Conservation (phyloP, 2,329 filamentous ascomycete species). For the Xylariomycetidae sp. region DNA sequence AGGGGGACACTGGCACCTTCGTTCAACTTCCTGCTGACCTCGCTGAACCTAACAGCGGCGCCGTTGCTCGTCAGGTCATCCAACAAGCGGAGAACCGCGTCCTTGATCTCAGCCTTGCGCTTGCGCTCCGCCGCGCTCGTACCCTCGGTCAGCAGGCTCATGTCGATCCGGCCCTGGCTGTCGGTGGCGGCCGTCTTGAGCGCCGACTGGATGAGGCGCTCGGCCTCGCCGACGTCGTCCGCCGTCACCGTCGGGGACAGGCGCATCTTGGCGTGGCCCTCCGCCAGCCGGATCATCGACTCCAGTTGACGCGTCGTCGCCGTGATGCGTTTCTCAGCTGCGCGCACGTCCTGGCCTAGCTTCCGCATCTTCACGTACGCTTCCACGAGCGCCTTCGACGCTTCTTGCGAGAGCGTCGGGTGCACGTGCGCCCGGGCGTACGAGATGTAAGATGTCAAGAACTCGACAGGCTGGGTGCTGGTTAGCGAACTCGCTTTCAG, state of each 20-base stretch:
- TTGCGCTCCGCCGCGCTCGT: constrained; percentile 82
- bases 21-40: constrained; percentile 65
- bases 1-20: constrained; percentile 67
- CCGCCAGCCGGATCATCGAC: constrained; percentile 94
- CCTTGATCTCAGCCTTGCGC: constrained; percentile 77
- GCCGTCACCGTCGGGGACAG: constrained; percentile 69
- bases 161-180: constrained; percentile 86
- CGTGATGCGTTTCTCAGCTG: constrained; percentile 91
- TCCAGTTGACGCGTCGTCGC: constrained; percentile 95
- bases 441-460: constrained; percentile 93
- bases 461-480: constrained; percentile 71
- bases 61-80: constrained; percentile 72
- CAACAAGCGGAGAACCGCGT: constrained; percentile 64
- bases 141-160: constrained; percentile 93
- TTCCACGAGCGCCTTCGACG: constrained; percentile 75
- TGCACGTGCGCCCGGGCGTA: constrained; percentile 86
- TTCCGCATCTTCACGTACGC: constrained; percentile 94
- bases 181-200: constrained; percentile 98
- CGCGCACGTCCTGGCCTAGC: constrained; percentile 79
- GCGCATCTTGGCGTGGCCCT: constrained; percentile 98
- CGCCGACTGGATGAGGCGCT: constrained; percentile 85
- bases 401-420: constrained; percentile 71
- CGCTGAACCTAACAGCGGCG: constrained; percentile 67
- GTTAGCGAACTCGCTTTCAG: constrained; percentile 6
- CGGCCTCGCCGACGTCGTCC: constrained; percentile 82